These are phyloP conservation scores for Vigna radiata DNA, from an alignment of 306 rosid genomes.

Conservation along the genomic window DNA sequence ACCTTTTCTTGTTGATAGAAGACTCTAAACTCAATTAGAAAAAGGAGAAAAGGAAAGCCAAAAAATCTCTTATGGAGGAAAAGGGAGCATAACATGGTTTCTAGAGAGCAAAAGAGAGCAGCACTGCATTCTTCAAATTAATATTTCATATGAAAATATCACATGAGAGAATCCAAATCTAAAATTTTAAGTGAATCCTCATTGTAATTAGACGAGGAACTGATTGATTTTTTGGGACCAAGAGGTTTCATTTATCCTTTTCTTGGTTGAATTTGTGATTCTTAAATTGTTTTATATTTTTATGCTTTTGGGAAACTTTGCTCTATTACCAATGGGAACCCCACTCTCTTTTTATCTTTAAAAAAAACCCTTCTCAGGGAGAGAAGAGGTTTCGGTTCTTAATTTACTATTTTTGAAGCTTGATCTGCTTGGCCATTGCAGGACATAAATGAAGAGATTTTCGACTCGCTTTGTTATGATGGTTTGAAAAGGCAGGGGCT, in stretches of 20 bases:
- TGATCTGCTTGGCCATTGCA: constrained; percentile 48
- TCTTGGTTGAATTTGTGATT: constrained; percentile 12
- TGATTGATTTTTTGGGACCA: constrained; percentile 22
- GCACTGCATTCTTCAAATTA: neutral
- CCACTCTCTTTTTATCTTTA: neutral
- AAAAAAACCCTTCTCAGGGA: neutral
- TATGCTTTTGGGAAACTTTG: constrained; percentile 11
- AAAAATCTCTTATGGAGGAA: too few relatives aligned
- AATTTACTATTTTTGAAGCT: constrained; percentile 13
- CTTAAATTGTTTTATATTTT: constrained; percentile 17
- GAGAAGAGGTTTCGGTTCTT: constrained; percentile 1
- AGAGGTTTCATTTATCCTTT: neutral
- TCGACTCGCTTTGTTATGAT: constrained; percentile 97
- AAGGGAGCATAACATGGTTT: too few relatives aligned
- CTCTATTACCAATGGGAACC: neutral
- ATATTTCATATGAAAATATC: constrained; percentile 12
- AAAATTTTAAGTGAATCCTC: neutral
- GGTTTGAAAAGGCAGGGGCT: constrained; percentile 98
- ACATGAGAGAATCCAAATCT: neutral
- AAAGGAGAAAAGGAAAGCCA: too few relatives aligned
- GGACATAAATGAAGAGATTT: constrained; percentile 99
- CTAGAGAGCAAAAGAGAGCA: too few relatives aligned
- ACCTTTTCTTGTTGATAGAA: too few relatives aligned
- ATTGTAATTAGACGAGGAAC: constrained; percentile 16
- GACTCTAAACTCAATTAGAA: too few relatives aligned